These are phyloP conservation scores for Cercospora zeae-maydis DNA, from an alignment of 2,329 filamentous ascomycete genomes.

Conservation along the genomic window DNA sequence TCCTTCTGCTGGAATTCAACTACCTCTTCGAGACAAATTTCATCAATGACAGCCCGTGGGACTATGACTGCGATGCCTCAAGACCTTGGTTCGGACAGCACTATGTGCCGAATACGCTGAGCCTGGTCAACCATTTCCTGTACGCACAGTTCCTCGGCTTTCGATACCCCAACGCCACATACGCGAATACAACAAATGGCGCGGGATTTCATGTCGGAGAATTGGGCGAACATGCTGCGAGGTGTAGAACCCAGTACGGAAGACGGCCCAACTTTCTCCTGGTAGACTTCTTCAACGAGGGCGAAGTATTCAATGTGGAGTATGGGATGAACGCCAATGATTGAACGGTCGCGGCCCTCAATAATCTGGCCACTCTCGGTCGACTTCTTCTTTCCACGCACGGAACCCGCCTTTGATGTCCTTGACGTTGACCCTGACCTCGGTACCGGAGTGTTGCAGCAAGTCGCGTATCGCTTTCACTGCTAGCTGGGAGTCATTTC, in stretches of 20 bases:
- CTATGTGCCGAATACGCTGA: slow-evolving; percentile 41
- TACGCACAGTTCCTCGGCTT: slow-evolving; percentile 44
- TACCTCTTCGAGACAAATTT: slow-evolving; percentile 49
- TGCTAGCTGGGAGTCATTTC: slow-evolving; percentile 74
- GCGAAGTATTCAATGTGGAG: slow-evolving; percentile 31
- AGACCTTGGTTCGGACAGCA: slow-evolving; percentile 41
- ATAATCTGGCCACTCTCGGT: slow-evolving; percentile 57
- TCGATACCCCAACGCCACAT: slow-evolving; percentile 41
- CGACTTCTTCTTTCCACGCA: slow-evolving; percentile 69
- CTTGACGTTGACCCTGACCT: slow-evolving; percentile 57
- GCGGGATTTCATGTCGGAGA: slow-evolving; percentile 39
- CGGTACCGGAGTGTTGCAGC: slow-evolving; percentile 27
- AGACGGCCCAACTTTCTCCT: slow-evolving; percentile 43
- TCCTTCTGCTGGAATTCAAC: slow-evolving; percentile 37
- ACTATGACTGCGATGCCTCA: slow-evolving; percentile 38
- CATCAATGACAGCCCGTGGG: slow-evolving; percentile 34
- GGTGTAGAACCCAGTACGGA: slow-evolving; percentile 40
- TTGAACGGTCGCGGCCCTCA: slow-evolving; percentile 35
- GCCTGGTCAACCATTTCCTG: slow-evolving; percentile 48
- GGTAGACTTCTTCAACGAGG: slow-evolving; percentile 39
- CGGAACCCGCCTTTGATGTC: slow-evolving; percentile 69
- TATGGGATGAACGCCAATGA: slow-evolving; percentile 31
- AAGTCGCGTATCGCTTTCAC: slow-evolving; percentile 62
- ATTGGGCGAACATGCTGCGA: slow-evolving; percentile 43
- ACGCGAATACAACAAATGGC: slow-evolving; percentile 43